Evolutionary conservation across 208 protist genomes (phyloP).

Genomic region (Naegleria lovaniensis): DNA sequence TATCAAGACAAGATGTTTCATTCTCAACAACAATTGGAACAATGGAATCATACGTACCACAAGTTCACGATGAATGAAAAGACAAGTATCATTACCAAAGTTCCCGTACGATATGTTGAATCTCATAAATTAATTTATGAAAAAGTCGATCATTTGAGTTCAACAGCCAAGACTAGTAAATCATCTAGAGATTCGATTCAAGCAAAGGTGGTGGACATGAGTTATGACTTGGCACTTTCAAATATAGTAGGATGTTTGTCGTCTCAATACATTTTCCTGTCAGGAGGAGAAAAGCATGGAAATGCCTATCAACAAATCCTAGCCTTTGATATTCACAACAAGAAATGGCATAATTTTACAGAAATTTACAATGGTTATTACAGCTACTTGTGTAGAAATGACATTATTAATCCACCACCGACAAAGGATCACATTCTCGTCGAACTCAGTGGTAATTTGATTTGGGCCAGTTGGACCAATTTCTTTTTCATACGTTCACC

Average conservation of each 20-base stretch:
- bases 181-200: background rate
- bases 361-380: background rate
- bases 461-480: background rate
- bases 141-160: background rate
- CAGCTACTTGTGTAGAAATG: background rate
- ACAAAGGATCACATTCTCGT: background rate
- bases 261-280: background rate
- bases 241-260: background rate
- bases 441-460: background rate
- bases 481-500: too few relatives aligned
- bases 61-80: too few relatives aligned
- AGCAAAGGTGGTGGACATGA: background rate
- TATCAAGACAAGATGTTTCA: too few relatives aligned
- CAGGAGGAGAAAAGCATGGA: background rate
- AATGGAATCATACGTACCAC: too few relatives aligned
- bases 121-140: background rate
- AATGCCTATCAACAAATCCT: background rate
- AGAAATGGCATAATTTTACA: background rate
- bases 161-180: too few relatives aligned
- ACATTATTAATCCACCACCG: background rate
- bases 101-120: background rate
- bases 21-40: too few relatives aligned
- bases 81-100: too few relatives aligned
- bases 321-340: background rate
- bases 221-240: background rate